Evolutionary conservation across 306 rosid species (phyloP).

Genomic region (Quercus suber): DNA sequence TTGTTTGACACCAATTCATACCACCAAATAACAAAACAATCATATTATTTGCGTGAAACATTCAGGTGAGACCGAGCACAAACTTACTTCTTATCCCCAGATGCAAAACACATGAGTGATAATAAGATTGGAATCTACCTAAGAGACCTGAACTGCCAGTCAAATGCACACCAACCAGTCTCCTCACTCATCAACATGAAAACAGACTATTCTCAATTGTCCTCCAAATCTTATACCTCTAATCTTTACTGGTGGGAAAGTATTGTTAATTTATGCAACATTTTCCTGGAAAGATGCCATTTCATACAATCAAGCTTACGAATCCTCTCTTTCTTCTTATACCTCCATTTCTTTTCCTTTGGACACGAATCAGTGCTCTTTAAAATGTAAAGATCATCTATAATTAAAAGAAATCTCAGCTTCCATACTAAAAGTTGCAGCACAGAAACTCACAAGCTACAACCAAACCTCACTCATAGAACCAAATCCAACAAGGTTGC

Average conservation of each 20-base stretch:
- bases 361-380: constrained; percentile 16
- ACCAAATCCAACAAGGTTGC: too few species aligned
- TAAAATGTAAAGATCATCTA: constrained; percentile 16
- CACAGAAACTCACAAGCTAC: too few species aligned
- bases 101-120: constrained; percentile 45
- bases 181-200: constrained; percentile 68
- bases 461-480: too few species aligned
- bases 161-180: constrained; percentile 67
- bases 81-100: constrained; percentile 66
- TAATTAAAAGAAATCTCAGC: background rate
- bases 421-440: too few species aligned
- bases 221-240: constrained; percentile 47
- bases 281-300: constrained; percentile 15
- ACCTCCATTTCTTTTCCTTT: constrained; percentile 16
- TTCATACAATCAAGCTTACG: constrained; percentile 17
- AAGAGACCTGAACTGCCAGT: constrained; percentile 45
- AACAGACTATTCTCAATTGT: constrained; percentile 64
- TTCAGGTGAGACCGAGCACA: constrained; percentile 73
- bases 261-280: constrained; percentile 11
- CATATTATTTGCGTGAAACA: constrained; percentile 59
- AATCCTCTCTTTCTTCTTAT: constrained; percentile 3
- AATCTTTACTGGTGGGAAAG: constrained; percentile 16
- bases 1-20: constrained; percentile 41
- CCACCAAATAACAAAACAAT: constrained; percentile 58
- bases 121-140: constrained; percentile 56